Evolutionary conservation across 2,329 filamentous ascomycete species (phyloP).

Genomic region (Sporothrix humicola): DNA sequence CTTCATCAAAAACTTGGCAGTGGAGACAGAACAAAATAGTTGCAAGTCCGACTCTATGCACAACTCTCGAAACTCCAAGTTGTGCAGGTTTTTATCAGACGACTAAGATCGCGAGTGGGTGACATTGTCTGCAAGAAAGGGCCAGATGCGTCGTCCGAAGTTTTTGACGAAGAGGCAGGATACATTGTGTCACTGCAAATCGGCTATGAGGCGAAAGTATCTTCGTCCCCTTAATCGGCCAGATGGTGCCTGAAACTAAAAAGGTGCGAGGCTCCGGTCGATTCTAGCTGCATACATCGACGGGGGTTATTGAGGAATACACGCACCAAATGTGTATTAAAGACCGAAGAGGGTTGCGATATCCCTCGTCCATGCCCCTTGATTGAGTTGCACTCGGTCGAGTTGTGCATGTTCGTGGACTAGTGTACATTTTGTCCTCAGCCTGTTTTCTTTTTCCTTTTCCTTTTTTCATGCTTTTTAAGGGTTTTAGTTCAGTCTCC

Average conservation of each 20-base stretch:
- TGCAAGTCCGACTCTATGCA: background rate
- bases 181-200: too few relatives aligned
- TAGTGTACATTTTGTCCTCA: background rate
- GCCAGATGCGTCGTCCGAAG: background rate
- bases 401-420: slow-evolving; percentile 20
- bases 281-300: slow-evolving; percentile 9
- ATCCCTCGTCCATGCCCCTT: slow-evolving; percentile 7
- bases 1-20: background rate
- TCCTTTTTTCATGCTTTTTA: background rate
- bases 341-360: background rate
- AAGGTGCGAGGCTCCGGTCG: slow-evolving; percentile 14
- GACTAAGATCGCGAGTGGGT: background rate
- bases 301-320: slow-evolving; percentile 14
- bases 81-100: background rate
- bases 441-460: slow-evolving; percentile 1
- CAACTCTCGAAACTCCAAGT: background rate
- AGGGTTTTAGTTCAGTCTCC: too few relatives aligned
- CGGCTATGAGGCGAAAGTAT: background rate
- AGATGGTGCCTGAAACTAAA: slow-evolving; percentile 20
- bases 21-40: slow-evolving; percentile 5
- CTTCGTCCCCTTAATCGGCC: background rate
- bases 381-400: slow-evolving; percentile 10
- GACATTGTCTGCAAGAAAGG: background rate
- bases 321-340: slow-evolving; percentile 6
- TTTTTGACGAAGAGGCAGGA: too few relatives aligned